Evolutionary conservation across 1,139 yeast species (phyloP), one percentile per base, ranked within the genome.

Genomic region (Fermentozyma sake): DNA sequence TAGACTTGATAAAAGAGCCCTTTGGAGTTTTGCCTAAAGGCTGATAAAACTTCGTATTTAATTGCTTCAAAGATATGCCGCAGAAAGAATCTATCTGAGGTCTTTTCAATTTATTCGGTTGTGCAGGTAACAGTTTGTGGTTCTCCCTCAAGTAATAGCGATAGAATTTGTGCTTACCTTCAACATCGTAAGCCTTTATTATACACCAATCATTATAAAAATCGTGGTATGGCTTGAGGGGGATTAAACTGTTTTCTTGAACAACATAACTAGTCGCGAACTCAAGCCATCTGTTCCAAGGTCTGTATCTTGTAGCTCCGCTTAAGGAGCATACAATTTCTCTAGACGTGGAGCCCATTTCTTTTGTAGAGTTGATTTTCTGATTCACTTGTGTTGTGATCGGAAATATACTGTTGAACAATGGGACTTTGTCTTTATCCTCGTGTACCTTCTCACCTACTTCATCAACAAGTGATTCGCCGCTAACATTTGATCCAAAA

Each of bases 91-190:
- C 23, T 5, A 22, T 18, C 4, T 13, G 17, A 3, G 33, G 23
- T 18, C 37, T 25, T 12, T 26, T 18, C 7, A 23, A n/a, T 12
- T 32, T 31, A 16, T 29, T 31, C 1, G 27, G 30, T 27, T 36
- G 42, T 6, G 24, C 19, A 5, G 28, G 20, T 7, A 31, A 15
- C 2, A 27, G 18, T n/a, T 32, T 15, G 28, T 39, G 39, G 23
- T 31, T 23, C 10, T 38, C 26, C 26, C 39, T 35, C 16, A 80
- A 68, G 37, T 79, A 76, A 40, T 83, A 78, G 21, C 94, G 62
- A 48, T 76, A 84, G 41, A 76, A 83, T 44, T 83, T 82, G 38
- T 69, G 64, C 40, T 86, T 76, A 0, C 94, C 93, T 35, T 75
- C 77, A 39, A 78, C 77, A 44, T 83, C 93, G 34, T 78, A 74